Evolutionary conservation across 768 basidiomycete genomes (phyloP).

Genomic region (Mycena leptocephala): DNA sequence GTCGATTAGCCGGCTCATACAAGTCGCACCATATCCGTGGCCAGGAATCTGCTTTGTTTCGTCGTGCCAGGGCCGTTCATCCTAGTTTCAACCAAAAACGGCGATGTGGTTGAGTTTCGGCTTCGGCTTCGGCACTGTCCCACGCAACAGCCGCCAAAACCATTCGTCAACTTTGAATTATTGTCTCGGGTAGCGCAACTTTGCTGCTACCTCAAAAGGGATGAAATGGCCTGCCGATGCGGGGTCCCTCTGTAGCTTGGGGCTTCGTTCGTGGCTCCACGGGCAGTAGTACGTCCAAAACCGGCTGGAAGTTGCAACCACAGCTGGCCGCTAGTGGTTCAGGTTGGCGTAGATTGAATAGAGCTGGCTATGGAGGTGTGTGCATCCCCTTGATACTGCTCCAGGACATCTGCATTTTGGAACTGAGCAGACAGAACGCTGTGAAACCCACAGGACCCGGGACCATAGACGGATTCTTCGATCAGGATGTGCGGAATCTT

Average conservation of each 20-base stretch:
- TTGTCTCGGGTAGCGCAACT: neutral
- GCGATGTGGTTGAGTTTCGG: conserved; percentile 3
- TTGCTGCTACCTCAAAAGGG: neutral
- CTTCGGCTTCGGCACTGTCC: conserved; percentile 14
- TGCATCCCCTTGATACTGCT: neutral
- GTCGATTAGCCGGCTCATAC: neutral
- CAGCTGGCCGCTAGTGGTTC: neutral
- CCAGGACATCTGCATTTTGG: neutral
- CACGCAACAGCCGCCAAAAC: neutral
- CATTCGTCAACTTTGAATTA: neutral
- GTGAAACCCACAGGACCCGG: too few relatives aligned
- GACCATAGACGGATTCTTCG: too few relatives aligned
- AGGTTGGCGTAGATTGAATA: neutral
- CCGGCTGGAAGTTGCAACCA: neutral
- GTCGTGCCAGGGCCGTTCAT: neutral
- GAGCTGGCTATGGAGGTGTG: neutral
- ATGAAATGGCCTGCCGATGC: neutral
- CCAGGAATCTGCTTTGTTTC: neutral
- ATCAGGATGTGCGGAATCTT: too few relatives aligned
- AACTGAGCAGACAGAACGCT: neutral
- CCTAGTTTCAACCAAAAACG: neutral
- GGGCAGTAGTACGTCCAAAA: neutral
- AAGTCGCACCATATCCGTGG: neutral
- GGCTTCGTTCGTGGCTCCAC: neutral
- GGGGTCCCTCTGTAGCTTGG: neutral